phyloP scores from a whole-genome alignment of 2,329 filamentous ascomycete genomes.

The Bipolaris oryzae region DNA sequence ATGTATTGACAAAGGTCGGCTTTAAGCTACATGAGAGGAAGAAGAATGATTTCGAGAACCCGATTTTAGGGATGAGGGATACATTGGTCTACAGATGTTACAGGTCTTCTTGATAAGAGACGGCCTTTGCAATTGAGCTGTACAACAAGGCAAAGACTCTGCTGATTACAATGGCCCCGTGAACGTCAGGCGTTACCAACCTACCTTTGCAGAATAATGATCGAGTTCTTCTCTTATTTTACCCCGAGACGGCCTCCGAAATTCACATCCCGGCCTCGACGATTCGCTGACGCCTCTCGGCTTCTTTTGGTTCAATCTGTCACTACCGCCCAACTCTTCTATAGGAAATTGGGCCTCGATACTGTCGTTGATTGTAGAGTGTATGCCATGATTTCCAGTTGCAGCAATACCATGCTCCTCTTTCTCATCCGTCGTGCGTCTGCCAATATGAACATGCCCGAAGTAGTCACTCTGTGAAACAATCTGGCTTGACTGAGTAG shows the following conservation, averaged over 20 bases:
- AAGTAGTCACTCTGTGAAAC: slow-evolving; percentile 5
- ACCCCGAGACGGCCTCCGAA: slow-evolving; percentile 6
- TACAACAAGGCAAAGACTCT: background rate
- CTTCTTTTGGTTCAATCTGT: slow-evolving; percentile 13
- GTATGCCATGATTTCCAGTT: slow-evolving; percentile 6
- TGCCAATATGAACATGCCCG: background rate
- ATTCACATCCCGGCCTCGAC: background rate
- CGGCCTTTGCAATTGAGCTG: background rate
- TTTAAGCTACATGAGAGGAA: slow-evolving; percentile 57
- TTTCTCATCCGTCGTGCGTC: background rate
- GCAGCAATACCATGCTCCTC: background rate
- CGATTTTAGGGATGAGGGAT: slow-evolving; percentile 43
- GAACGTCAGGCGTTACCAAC: background rate
- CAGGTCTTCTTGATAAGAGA: slow-evolving; percentile 17
- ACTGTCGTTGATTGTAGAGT: slow-evolving; percentile 5
- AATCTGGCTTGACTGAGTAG: background rate
- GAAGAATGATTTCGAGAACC: slow-evolving; percentile 49
- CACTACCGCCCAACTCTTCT: slow-evolving; percentile 10
- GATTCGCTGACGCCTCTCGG: slow-evolving; percentile 12
- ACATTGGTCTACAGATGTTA: slow-evolving; percentile 46
- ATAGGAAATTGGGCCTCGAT: background rate
- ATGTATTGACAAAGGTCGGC: slow-evolving; percentile 63
- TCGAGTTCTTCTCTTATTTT: slow-evolving; percentile 5
- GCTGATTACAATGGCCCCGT: background rate
- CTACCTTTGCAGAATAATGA: background rate